These are phyloP conservation scores for Picea engelmannii DNA, from an alignment of 83 land plant genomes.

Conservation along the genomic window DNA sequence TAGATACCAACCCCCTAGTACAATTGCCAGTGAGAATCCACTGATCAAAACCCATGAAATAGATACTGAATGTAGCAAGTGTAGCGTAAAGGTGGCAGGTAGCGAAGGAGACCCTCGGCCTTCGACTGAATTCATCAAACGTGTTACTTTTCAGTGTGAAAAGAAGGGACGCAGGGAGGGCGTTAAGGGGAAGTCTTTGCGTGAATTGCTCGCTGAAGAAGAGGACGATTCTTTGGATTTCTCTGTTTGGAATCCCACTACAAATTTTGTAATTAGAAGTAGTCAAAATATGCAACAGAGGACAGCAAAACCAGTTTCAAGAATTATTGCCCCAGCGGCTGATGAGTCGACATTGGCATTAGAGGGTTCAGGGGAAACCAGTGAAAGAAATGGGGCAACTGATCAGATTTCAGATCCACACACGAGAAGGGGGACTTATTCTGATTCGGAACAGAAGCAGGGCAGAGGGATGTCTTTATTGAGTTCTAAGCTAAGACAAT, in stretches of 20 bases:
- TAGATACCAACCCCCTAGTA: background rate
- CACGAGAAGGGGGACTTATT: constrained; percentile 10
- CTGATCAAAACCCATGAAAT: constrained; percentile 5
- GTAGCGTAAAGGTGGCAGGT: background rate
- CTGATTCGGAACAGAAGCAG: constrained; percentile 30
- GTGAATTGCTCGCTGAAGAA: constrained; percentile 16
- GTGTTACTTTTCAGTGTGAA: constrained; percentile 12
- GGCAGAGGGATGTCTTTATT: constrained; percentile 22
- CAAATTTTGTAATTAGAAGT: background rate
- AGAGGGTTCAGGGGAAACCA: constrained; percentile 10
- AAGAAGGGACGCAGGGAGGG: background rate
- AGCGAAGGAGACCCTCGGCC: constrained; percentile 1
- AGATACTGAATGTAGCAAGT: constrained; percentile 1
- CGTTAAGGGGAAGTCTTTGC: constrained; percentile 10
- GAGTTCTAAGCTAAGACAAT: constrained; percentile 49
- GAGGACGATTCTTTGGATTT: constrained; percentile 18
- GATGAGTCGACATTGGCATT: no score
- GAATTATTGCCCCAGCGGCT: background rate
- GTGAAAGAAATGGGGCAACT: constrained; percentile 4
- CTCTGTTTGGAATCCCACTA: constrained; percentile 15
- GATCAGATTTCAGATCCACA: constrained; percentile 12
- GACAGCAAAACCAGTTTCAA: background rate
- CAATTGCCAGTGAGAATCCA: background rate
- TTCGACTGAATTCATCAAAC: constrained; percentile 11
- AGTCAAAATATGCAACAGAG: background rate